Base-by-base conservation (phyloP, 2,329 filamentous ascomycete genomes). In the Diplodia intermedia region DNA sequence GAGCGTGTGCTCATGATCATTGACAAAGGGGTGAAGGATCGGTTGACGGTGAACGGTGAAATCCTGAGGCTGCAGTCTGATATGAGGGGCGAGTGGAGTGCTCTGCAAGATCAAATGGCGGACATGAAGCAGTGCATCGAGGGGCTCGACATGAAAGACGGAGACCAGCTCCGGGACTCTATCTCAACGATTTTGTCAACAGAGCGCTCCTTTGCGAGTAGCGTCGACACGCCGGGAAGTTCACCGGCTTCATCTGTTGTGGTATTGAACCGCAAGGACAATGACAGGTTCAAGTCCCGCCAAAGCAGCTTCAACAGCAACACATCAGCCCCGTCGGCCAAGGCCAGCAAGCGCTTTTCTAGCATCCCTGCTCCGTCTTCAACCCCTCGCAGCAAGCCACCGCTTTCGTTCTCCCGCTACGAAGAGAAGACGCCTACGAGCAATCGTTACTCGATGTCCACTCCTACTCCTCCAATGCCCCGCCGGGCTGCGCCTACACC, bases 21-120 rank as follows among this genome's bases (percentile, higher is more conserved):
- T 62, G 93, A 97, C 73, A 94, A 93, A 76, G 95, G 95, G n/a
- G 91, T 98, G 74, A 91, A 92, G 76, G 93, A 98, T 75, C 89
- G 95, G n/a, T 84, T 97, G 61, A 98, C 95, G 0, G 93, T 98
- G 67, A 98, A 99, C 75, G 95, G 95, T 54, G 95, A 98, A 79
- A 95, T 98, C 70, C 80, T 98, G 33, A 88, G 93, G 54, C 83
- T 98, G 38, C 90, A 97, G 74, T 87, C 89, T 7, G 94, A 98
- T 73, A 91, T 97, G 82, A 90, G 93, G 74, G 85, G 88, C n/a
- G 90, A 90, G 73, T 96, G 94, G 88, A 87, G 90, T 71, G 86
- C 87, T 4, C 82, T 97, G 63, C 92, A 93, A 75, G 85, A 86
- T 15, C 88, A 91, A 70, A 94, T 95, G 82, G 86, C 83, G 69